Percentiles rank a stretch among this genome's conserved stretches.
phyloP scores from a whole-genome alignment of 208 protist genomes.

The Trichomonas gallinae region DNA sequence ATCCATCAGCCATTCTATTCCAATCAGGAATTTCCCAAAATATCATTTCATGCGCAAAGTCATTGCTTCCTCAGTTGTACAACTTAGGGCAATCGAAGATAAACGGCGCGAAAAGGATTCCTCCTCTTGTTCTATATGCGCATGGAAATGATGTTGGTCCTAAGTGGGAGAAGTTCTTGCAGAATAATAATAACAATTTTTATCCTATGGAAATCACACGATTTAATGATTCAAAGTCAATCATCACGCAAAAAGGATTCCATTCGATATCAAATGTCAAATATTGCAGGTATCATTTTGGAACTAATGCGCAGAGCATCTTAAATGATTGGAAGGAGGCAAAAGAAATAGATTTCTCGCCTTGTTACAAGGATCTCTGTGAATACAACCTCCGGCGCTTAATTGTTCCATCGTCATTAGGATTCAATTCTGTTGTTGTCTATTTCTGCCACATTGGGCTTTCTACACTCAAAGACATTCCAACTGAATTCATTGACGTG shows the following conservation, averaged over 20 bases:
- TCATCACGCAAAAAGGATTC: neutral
- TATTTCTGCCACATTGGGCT: no score
- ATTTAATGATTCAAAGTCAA: neutral
- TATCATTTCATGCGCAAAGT: neutral
- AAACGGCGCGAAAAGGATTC: neutral
- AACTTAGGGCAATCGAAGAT: neutral
- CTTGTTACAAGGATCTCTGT: no score
- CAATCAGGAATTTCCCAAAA: neutral
- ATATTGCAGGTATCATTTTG: neutral
- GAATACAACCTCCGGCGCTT: no score
- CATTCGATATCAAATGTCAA: neutral
- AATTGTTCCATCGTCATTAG: no score
- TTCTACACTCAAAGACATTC: no score
- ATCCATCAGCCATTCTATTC: neutral
- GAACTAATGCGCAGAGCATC: neutral
- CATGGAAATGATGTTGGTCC: neutral
- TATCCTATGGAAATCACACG: neutral
- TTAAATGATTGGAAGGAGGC: neutral
- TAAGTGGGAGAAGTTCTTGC: neutral
- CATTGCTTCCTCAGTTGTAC: neutral
- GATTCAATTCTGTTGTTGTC: no score
- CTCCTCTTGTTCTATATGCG: neutral
- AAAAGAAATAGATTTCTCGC: neutral
- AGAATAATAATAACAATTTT: neutral
- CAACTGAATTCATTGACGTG: no score